These are phyloP conservation scores for Ophiostoma tasmaniense DNA, from an alignment of 2,329 filamentous ascomycete genomes.

Conservation along the genomic window DNA sequence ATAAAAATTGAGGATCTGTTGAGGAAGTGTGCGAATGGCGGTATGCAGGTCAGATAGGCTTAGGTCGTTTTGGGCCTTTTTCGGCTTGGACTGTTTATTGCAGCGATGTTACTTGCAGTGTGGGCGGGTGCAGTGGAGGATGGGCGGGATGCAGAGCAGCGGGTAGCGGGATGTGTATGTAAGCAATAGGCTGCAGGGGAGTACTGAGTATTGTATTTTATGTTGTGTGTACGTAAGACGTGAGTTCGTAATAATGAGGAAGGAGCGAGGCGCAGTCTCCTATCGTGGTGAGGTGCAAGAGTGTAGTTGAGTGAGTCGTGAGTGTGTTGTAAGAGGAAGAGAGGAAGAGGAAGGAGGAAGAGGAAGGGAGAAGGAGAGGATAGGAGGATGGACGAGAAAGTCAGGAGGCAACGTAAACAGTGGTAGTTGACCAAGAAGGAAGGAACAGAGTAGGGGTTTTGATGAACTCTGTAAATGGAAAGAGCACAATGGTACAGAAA, in stretches of 20 bases:
- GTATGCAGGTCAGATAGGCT: slow-evolving; percentile 8
- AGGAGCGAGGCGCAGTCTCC: not conserved
- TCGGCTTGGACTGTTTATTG: not conserved
- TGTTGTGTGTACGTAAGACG: not conserved
- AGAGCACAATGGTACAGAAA: not conserved
- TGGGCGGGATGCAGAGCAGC: not conserved
- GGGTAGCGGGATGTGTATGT: not conserved
- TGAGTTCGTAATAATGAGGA: not conserved
- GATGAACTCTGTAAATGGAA: not conserved
- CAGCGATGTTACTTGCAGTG: not conserved
- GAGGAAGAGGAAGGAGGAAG: not conserved
- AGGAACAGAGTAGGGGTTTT: not conserved
- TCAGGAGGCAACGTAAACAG: not conserved
- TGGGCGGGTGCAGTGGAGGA: not conserved
- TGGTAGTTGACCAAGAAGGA: not conserved
- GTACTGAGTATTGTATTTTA: not conserved
- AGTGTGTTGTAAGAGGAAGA: not conserved
- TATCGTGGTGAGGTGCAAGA: not conserved
- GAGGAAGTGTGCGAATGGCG: slow-evolving; percentile 3
- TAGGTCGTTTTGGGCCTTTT: slow-evolving; percentile 4
- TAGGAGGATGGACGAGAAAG: not conserved
- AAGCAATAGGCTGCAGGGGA: not conserved
- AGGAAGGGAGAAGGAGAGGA: not conserved
- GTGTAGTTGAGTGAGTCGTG: not conserved
- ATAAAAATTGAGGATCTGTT: slow-evolving; percentile 6